A percentile compares a stretch with the other conserved stretches of the same genome.
These are phyloP conservation scores for Dysphania ambrosioides DNA, from an alignment of 148 eudicot genomes.

Conservation along the genomic window DNA sequence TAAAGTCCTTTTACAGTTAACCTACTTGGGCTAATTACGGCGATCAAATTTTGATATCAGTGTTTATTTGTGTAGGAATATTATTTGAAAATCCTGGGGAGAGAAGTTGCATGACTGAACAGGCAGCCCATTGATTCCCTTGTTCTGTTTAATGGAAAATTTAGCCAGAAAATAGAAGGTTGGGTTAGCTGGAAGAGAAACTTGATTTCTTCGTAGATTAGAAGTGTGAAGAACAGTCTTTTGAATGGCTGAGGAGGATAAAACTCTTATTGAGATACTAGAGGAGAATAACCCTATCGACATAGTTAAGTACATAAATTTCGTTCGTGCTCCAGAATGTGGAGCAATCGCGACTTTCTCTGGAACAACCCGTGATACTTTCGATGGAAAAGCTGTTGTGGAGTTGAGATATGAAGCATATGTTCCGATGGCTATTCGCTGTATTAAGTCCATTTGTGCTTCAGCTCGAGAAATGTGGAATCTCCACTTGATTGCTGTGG, in stretches of 20 bases:
- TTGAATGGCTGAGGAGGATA: slow-evolving; percentile 49
- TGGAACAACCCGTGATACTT: slow-evolving; percentile 87
- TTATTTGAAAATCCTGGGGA: background rate
- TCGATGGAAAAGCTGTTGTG: slow-evolving; percentile 62
- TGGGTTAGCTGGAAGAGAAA: background rate
- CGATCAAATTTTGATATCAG: too few species aligned
- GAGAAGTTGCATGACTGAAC: background rate
- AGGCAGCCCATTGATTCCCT: too few species aligned
- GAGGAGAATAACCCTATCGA: slow-evolving; percentile 67
- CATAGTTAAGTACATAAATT: slow-evolving; percentile 65
- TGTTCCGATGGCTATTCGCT: slow-evolving; percentile 79
- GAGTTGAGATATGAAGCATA: slow-evolving; percentile 95
- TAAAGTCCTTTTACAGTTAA: too few species aligned
- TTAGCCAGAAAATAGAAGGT: background rate
- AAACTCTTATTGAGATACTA: slow-evolving; percentile 60
- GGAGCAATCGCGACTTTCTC: slow-evolving; percentile 86
- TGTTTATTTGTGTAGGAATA: too few species aligned
- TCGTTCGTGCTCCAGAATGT: slow-evolving; percentile 63
- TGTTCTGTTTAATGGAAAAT: background rate
- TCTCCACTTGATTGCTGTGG: slow-evolving; percentile 56
- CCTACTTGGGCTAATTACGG: too few species aligned
- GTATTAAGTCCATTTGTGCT: slow-evolving; percentile 63
- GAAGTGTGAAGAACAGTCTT: background rate
- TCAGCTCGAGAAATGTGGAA: slow-evolving; percentile 63
- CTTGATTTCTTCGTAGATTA: background rate